phyloP scores from a whole-genome alignment of 2,329 filamentous ascomycete species.

The Aspergillus uvarum region DNA sequence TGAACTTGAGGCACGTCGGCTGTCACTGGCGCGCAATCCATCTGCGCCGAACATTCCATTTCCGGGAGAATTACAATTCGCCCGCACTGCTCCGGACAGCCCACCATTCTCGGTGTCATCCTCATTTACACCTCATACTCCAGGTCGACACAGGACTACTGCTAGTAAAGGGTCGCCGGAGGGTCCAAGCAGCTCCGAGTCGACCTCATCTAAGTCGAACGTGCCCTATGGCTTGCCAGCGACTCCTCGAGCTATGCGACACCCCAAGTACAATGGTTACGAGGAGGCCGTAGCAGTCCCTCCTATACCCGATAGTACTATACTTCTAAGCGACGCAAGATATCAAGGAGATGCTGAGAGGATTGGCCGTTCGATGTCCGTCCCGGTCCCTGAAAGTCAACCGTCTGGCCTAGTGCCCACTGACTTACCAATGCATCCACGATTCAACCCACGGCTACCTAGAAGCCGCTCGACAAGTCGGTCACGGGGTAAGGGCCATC shows the following conservation, averaged over 20 bases:
- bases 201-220: conserved; percentile 45
- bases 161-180: conserved; percentile 42
- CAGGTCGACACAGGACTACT: conserved; percentile 32
- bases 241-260: conserved; percentile 86
- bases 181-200: conserved; percentile 41
- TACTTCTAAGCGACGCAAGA: conserved; percentile 36
- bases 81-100: conserved; percentile 47
- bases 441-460: conserved; percentile 41
- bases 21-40: conserved; percentile 77
- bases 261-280: conserved; percentile 62
- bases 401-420: conserved; percentile 23
- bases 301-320: conserved; percentile 54
- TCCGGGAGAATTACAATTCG: conserved; percentile 56
- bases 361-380: conserved; percentile 42
- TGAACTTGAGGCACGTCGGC: conserved; percentile 83
- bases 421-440: conserved; percentile 42
- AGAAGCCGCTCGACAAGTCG: conserved; percentile 44
- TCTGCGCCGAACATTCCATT: conserved; percentile 78
- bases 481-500: conserved; percentile 31
- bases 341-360: conserved; percentile 39
- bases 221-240: conserved; percentile 75
- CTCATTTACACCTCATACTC: conserved; percentile 32
- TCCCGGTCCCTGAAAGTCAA: conserved; percentile 35
- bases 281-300: conserved; percentile 53
- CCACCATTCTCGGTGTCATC: conserved; percentile 38